phyloP scores from a whole-genome alignment of 73 alveolate species.

The Urostyla sp. region DNA sequence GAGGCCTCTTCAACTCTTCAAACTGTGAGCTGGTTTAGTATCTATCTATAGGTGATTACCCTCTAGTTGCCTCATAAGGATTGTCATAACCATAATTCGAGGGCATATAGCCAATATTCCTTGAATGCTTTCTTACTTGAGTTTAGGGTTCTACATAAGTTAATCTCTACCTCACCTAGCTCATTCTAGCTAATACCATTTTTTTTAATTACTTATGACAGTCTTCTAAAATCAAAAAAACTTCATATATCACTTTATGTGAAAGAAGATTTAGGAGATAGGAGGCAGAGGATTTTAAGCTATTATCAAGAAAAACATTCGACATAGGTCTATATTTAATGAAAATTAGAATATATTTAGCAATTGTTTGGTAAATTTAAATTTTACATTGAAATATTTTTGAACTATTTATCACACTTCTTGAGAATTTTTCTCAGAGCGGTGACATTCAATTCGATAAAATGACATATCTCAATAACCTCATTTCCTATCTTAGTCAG shows the following conservation, averaged over 20 bases:
- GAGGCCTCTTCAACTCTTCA: constrained; percentile 9
- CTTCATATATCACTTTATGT: constrained; percentile 31
- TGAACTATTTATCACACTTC: constrained; percentile 50
- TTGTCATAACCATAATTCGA: no score
- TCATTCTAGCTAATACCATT: constrained; percentile 18
- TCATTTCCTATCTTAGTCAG: constrained; percentile 47
- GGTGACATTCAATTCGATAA: constrained; percentile 52
- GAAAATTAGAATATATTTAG: not conserved
- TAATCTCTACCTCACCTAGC: not conserved
- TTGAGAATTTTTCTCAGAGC: constrained; percentile 58
- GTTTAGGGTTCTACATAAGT: not conserved
- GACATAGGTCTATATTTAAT: constrained; percentile 44
- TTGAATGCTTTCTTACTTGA: constrained; percentile 6
- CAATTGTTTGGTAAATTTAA: no score
- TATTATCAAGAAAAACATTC: not conserved
- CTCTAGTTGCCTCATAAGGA: not conserved
- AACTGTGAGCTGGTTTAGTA: not conserved
- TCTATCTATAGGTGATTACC: no score
- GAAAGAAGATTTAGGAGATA: not conserved
- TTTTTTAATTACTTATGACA: constrained; percentile 18
- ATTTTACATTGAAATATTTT: constrained; percentile 45
- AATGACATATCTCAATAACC: constrained; percentile 38
- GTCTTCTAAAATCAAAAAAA: constrained; percentile 47
- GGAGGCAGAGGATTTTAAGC: not conserved
- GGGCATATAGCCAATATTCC: no score